A percentile compares a stretch with the other conserved stretches of the same genome.
Conservation (phyloP, 345 rosid genomes). For the Corymbia maculata region DNA sequence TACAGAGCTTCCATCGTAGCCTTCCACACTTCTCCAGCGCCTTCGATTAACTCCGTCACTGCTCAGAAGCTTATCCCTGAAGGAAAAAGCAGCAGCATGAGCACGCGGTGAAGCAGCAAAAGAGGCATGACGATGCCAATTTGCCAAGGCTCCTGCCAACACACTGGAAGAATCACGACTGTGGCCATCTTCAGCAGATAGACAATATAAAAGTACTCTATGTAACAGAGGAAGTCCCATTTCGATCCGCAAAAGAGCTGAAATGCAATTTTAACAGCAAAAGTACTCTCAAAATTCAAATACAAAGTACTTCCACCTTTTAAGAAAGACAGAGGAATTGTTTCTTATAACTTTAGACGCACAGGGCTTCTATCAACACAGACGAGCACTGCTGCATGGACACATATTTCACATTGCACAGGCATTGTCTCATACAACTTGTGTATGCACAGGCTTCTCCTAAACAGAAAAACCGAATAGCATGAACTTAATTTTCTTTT, state of each 20-base stretch:
- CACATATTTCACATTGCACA: background rate
- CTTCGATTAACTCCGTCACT: background rate
- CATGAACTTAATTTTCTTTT: background rate
- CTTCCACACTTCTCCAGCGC: background rate
- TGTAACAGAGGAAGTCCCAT: constrained; percentile 28
- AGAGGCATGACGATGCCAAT: constrained; percentile 21
- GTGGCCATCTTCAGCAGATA: constrained; percentile 34
- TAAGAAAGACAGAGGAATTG: background rate
- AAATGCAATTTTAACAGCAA: background rate
- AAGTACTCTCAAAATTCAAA: background rate
- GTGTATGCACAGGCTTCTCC: background rate
- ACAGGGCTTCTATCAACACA: background rate
- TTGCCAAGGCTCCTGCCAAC: constrained; percentile 30
- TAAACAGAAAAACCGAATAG: background rate
- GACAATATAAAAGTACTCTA: constrained; percentile 30
- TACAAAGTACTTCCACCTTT: background rate
- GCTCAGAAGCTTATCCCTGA: constrained; percentile 6
- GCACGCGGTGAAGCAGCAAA: constrained; percentile 28
- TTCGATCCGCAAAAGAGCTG: constrained; percentile 37
- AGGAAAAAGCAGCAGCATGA: constrained; percentile 21
- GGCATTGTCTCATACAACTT: background rate
- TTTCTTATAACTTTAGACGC: background rate
- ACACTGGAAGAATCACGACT: constrained; percentile 14
- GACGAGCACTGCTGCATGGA: background rate
- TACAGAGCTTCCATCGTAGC: background rate